Percentiles rank a stretch among this genome's conserved stretches.
These are phyloP conservation scores for Moringa oleifera DNA, from an alignment of 345 rosid genomes.

Conservation along the genomic window DNA sequence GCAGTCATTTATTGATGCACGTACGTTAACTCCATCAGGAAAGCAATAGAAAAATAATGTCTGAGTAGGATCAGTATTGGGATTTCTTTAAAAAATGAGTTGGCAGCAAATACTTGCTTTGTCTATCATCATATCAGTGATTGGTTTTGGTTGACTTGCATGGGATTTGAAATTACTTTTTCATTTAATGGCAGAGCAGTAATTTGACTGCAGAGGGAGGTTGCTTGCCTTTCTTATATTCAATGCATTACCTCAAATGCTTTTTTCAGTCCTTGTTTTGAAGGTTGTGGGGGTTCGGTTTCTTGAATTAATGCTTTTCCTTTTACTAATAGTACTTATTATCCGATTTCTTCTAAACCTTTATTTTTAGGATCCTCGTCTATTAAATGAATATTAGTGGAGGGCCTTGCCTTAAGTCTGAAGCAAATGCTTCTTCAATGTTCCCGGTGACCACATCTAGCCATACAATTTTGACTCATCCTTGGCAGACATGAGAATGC, in stretches of 20 bases:
- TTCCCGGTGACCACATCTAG: too few species aligned
- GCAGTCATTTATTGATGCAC: slow-evolving; percentile 84
- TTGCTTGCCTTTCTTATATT: too few species aligned
- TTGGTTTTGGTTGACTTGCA: too few species aligned
- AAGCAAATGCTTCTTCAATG: neutral
- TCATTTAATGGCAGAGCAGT: neutral
- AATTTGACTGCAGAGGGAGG: too few species aligned
- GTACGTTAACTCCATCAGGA: slow-evolving; percentile 77
- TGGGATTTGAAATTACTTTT: neutral
- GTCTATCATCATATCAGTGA: too few species aligned
- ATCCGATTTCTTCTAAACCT: neutral
- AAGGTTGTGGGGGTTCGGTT: neutral
- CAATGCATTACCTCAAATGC: too few species aligned
- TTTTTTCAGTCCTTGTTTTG: neutral
- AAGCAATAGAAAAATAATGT: slow-evolving; percentile 9
- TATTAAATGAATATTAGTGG: neutral
- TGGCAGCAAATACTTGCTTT: too few species aligned
- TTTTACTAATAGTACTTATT: neutral
- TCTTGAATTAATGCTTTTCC: neutral
- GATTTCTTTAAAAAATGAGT: neutral
- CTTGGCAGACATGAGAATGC: slow-evolving; percentile 67
- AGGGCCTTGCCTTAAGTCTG: neutral
- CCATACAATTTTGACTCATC: neutral
- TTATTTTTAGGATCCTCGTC: neutral
- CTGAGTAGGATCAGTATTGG: neutral